phyloP scores from a whole-genome alignment of 495 filamentous ascomycete species.

The Penicillium desertorum region DNA sequence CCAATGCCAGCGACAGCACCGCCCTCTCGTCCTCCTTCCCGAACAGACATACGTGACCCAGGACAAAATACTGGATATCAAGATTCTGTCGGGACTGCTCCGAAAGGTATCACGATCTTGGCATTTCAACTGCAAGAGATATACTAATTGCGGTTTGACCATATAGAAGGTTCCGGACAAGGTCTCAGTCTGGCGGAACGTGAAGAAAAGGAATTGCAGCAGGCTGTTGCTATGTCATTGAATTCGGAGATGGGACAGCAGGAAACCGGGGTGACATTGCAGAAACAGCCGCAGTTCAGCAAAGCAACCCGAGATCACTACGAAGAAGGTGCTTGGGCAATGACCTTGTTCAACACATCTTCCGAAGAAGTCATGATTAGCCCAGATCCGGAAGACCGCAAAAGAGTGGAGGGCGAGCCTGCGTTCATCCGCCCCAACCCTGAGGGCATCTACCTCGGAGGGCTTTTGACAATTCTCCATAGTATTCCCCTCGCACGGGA shows the following conservation, averaged over 20 bases:
- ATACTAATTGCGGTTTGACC: slow-evolving; percentile 13
- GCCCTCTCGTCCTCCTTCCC: slow-evolving; percentile 69
- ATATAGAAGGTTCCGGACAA: slow-evolving; percentile 42
- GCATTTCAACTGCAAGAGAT: slow-evolving; percentile 11
- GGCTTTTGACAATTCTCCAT: slow-evolving; percentile 75
- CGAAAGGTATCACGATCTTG: slow-evolving; percentile 21
- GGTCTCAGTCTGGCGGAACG: slow-evolving; percentile 49
- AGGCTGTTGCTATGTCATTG: slow-evolving; percentile 56
- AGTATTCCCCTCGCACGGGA: slow-evolving; percentile 80
- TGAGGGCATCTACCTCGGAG: slow-evolving; percentile 59
- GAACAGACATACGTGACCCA: slow-evolving; percentile 51
- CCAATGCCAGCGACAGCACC: slow-evolving; percentile 48
- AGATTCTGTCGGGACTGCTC: slow-evolving; percentile 7
- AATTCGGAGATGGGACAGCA: slow-evolving; percentile 49
- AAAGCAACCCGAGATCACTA: slow-evolving; percentile 73
- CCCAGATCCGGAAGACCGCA: slow-evolving; percentile 60
- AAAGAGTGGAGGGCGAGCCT: slow-evolving; percentile 57
- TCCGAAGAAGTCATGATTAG: slow-evolving; percentile 60
- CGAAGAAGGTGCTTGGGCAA: slow-evolving; percentile 71
- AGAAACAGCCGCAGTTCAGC: slow-evolving; percentile 57
- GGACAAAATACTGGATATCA: slow-evolving; percentile 16
- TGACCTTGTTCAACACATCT: slow-evolving; percentile 58
- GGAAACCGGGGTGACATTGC: slow-evolving; percentile 56
- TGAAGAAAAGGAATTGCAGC: slow-evolving; percentile 58
- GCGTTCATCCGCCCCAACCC: slow-evolving; percentile 71